phyloP scores from a whole-genome alignment of 2,329 filamentous ascomycete species.

The Colletotrichum somersetense region DNA sequence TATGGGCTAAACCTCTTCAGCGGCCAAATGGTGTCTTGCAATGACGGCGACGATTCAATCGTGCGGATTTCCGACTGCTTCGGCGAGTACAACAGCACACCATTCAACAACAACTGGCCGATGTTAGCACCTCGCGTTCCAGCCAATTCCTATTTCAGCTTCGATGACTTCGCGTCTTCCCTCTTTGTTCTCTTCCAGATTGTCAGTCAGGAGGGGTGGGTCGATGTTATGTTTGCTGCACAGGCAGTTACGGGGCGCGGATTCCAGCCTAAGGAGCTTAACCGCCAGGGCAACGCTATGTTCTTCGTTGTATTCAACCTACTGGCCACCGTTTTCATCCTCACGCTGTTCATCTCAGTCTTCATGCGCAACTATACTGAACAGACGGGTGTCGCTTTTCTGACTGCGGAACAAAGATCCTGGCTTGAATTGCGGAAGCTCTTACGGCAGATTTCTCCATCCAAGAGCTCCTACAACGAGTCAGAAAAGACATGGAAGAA shows the following conservation, averaged over 20 bases:
- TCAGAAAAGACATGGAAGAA: constrained; percentile 83
- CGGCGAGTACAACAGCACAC: constrained; percentile 82
- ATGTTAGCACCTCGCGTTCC: constrained; percentile 86
- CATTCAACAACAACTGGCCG: constrained; percentile 80
- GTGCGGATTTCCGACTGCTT: constrained; percentile 80
- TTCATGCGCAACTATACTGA: constrained; percentile 99
- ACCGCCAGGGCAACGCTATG: constrained; percentile 85
- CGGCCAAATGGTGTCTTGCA: constrained; percentile 83
- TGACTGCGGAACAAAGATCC: constrained; percentile 95
- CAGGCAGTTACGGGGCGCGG: constrained; percentile 85
- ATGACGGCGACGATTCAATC: constrained; percentile 73
- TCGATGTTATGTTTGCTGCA: constrained; percentile 87
- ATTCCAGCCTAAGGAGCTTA: constrained; percentile 77
- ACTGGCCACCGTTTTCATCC: constrained; percentile 93
- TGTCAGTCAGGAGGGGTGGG: constrained; percentile 98
- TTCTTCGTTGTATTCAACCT: constrained; percentile 99
- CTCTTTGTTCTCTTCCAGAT: constrained; percentile 99
- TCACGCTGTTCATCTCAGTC: constrained; percentile 97
- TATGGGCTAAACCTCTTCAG: constrained; percentile 95
- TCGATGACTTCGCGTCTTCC: constrained; percentile 94
- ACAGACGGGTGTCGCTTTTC: constrained; percentile 94
- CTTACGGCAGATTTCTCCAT: constrained; percentile 91
- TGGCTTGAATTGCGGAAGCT: constrained; percentile 97
- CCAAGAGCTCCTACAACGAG: constrained; percentile 87
- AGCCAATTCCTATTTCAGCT: constrained; percentile 86